Evolutionary conservation across 75 land plant species (phyloP), one percentile per base, ranked within the genome.

Genomic region (Picea glauca): DNA sequence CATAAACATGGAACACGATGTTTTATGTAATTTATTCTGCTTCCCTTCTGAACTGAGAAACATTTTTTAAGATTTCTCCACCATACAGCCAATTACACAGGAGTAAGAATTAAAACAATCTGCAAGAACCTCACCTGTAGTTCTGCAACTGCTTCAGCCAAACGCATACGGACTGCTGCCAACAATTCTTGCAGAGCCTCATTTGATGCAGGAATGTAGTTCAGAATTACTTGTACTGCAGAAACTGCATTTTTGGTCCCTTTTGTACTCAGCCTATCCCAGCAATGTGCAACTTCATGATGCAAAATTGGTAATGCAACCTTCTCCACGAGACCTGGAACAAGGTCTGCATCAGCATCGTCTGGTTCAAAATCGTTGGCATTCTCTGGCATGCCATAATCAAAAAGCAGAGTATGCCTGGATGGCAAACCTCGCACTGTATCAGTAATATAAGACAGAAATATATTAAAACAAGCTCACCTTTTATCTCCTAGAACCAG

Each of bases 271-370:
- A 97, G 80, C 23, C 87, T 81, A 74, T 97, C 99, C 99, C 99
- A 97, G 78, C 99, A 97, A 75, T 88, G 90, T 32, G 83, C 90
- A 61, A 97, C 78, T 50, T 97, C 88, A 85, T 95, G 98, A 70
- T 93, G 96, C 76, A 97, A 83, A 9, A 95, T 83, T 13, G 99
- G 98, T 58, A 97, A 84, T 56, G 94, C 99, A 40, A 97, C 89
- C 77, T 87, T 97, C 75, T 93, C 98, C 60, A 97, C 98, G 8
- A 97, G 78, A 43, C 79, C 83, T 76, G 99, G 99, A 30, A 97
- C 86, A 78, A 97, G 86, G 60, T 97, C 87, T 56, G 83, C 75
- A 83, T 97, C 99, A 57, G 91, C 86, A 88, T 96, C 96, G 62
- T 85, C 88, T 18, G 82, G 79, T 38, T 84, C 83, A n/a, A 87